Percentiles rank a stretch among this genome's conserved stretches.
Conservation (phyloP, 2,329 filamentous ascomycete species). For the Macrophomina pseudophaseolina region DNA sequence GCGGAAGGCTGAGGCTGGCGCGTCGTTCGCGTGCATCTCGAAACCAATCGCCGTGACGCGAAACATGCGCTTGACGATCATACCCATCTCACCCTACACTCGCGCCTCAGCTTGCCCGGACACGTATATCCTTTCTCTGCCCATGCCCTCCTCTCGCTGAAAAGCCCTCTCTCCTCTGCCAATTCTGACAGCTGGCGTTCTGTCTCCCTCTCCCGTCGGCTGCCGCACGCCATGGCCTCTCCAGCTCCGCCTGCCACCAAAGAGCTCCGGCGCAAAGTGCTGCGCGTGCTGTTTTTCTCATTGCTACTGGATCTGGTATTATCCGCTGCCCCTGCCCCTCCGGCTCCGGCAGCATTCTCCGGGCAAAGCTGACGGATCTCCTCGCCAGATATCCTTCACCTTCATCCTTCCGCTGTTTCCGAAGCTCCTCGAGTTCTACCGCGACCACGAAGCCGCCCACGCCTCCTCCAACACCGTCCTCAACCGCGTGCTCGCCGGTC, state of each 20-base stretch:
- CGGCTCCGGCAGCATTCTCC: not conserved
- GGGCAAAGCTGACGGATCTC: not conserved
- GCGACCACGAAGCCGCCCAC: conserved; percentile 72
- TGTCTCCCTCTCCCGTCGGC: not conserved
- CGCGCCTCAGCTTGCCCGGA: not conserved
- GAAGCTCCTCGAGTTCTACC: conserved; percentile 94
- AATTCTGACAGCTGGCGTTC: not conserved
- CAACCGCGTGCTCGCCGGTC: conserved; percentile 75
- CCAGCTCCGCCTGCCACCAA: conserved; percentile 43
- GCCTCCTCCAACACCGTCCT: conserved; percentile 67
- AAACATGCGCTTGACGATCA: conserved; percentile 18
- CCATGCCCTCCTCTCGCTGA: not conserved
- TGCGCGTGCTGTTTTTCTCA: conserved; percentile 87
- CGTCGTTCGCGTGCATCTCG: not conserved
- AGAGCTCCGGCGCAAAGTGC: conserved; percentile 73
- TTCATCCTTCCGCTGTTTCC: conserved; percentile 97
- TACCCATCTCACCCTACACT: conserved; percentile 5
- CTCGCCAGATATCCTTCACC: conserved; percentile 88
- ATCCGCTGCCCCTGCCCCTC: not conserved
- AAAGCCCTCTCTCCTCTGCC: not conserved
- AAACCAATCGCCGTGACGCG: conserved; percentile 16
- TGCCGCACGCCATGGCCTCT: conserved; percentile 5
- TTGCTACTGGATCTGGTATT: conserved; percentile 83
- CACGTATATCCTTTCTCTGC: conserved; percentile 13
- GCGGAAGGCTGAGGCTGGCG: conserved; percentile 1